Base-by-base conservation (phyloP, 371 early-diverging fungal genomes). In the Umbelopsis sp. region DNA sequence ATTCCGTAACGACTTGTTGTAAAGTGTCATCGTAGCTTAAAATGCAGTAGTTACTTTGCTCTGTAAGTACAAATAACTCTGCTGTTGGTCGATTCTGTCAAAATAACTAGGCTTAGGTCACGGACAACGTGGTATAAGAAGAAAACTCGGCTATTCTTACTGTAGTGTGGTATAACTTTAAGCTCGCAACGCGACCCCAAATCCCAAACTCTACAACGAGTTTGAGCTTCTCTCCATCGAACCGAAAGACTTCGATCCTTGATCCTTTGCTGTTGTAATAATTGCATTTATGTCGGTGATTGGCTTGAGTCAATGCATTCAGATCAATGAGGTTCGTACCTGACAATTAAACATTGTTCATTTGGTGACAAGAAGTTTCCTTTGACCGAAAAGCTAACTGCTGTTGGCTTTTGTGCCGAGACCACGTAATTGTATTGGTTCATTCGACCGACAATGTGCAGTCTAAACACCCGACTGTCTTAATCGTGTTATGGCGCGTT, bases 191-290 rank as follows among this genome's bases (percentile, higher is more conserved):
- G 29, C 88, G 85, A 8, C 93, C 95, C 77, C 92, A 84, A 18
- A 94, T 74, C 10, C 86, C 85, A 69, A 89, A 87, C 69, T 91
- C 92, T 63, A 86, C 79, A 18, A 90, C 82, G 18, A 86, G 79
- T 62, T 86, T 87, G 65, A 95, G 76, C 6, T 86, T 86, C 67
- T 87, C 86, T 4, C 83, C 80, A n/a, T 79, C 83, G 24, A 86
- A 70, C 14, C 85, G 76, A 68, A 85, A 88, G 24, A 95, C 81
- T 70, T 94, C 92, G 18, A 94, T 79, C 44, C 92, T 89, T 46
- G 86, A 91, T 41, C 87, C 83, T 75, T 93, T 93, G 50, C 93
- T 93, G 72, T 63, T 48, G 7, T 16, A 48, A 48, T 18, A 7
- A 16, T 48, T 11, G 8, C 20, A 48, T 5, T 20, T n/a, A n/a